Conservation (phyloP, 371 early-diverging fungal species). For the Lichtheimia hyalospora region DNA sequence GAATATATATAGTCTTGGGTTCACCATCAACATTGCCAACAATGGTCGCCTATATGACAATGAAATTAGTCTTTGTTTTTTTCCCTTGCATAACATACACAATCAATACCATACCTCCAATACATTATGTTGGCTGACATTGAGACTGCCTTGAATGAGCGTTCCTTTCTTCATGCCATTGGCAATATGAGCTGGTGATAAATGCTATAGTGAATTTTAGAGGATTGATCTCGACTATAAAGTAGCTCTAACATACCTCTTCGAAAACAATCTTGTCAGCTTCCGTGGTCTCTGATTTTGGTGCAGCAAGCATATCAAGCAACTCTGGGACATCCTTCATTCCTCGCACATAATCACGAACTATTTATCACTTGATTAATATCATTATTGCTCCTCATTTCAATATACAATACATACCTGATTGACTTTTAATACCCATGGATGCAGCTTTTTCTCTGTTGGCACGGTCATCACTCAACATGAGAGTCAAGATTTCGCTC, state of each 20-base stretch:
- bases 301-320: constrained; percentile 83
- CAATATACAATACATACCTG: constrained; percentile 37
- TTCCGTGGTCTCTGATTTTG: constrained; percentile 35
- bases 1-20: constrained; percentile 71
- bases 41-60: constrained; percentile 64
- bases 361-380: constrained; percentile 18
- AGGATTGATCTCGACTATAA: too few relatives aligned
- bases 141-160: constrained; percentile 80
- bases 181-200: constrained; percentile 71
- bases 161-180: constrained; percentile 84
- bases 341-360: constrained; percentile 51
- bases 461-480: constrained; percentile 88
- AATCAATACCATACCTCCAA: constrained; percentile 58
- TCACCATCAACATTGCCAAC: constrained; percentile 74
- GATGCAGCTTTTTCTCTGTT: constrained; percentile 76
- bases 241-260: constrained; percentile 33
- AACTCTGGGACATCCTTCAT: constrained; percentile 74
- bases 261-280: constrained; percentile 56
- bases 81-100: neutral
- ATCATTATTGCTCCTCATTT: neutral
- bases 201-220: constrained; percentile 49
- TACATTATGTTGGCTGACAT: constrained; percentile 84
- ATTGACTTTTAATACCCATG: constrained; percentile 61
- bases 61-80: neutral
- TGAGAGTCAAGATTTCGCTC: constrained; percentile 52